phyloP scores from a whole-genome alignment of 805 yeast genomes.

The Priceomyces castillae region DNA sequence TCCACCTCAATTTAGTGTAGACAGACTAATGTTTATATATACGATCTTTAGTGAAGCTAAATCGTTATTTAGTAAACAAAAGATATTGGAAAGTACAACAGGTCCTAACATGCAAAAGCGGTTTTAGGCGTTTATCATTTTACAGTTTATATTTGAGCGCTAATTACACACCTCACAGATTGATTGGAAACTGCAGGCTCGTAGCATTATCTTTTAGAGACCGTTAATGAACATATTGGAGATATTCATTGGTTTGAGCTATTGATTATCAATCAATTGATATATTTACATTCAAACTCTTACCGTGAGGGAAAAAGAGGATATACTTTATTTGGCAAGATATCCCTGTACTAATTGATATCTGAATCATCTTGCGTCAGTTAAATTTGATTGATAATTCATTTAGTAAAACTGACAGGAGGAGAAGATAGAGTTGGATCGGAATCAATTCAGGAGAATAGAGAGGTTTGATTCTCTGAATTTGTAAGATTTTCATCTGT shows the following conservation, averaged over 20 bases:
- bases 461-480: too few species aligned
- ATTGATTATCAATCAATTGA: background rate
- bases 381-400: background rate
- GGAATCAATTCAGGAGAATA: too few species aligned
- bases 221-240: background rate
- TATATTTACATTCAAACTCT: background rate
- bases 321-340: background rate
- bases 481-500: too few species aligned
- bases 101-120: background rate
- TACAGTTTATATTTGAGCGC: background rate
- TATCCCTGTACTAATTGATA: background rate
- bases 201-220: background rate
- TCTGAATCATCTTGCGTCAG: background rate
- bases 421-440: background rate
- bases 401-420: background rate
- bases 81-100: background rate
- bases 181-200: background rate
- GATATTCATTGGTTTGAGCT: background rate
- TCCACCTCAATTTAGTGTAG: background rate
- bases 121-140: conserved; percentile 1
- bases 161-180: background rate
- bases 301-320: background rate
- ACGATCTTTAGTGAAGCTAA: background rate
- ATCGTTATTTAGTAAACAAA: background rate
- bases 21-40: background rate